These are phyloP conservation scores for Prunella vulgaris DNA, from an alignment of 257 asterid genomes.

Conservation along the genomic window DNA sequence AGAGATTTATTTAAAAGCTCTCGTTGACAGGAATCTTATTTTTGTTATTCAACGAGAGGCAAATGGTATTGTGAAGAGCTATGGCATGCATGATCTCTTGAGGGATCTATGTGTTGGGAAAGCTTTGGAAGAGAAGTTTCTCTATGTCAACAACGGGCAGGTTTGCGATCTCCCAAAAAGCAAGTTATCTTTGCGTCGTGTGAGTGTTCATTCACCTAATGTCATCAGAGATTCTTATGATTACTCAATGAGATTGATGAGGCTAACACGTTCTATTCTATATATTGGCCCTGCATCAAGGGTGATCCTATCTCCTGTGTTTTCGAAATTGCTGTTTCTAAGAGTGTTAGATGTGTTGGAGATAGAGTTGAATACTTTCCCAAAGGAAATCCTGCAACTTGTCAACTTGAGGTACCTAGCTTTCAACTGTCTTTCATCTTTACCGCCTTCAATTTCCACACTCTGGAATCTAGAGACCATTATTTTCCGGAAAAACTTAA, in stretches of 20 bases:
- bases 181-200: background rate
- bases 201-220: background rate
- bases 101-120: conserved; percentile 8
- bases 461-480: background rate
- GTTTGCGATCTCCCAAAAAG: background rate
- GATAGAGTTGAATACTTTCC: background rate
- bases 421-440: background rate
- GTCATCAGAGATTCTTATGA: background rate
- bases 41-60: background rate
- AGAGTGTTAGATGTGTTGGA: conserved; percentile 19
- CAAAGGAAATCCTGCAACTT: background rate
- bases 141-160: background rate
- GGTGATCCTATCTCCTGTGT: background rate
- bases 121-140: conserved; percentile 8
- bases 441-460: background rate
- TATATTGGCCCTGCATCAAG: background rate
- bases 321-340: background rate
- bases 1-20: background rate
- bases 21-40: conserved; percentile 15
- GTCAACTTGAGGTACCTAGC: conserved; percentile 20
- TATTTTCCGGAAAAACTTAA: background rate
- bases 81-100: conserved; percentile 1
- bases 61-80: conserved; percentile 8
- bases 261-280: background rate
- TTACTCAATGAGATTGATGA: background rate